A percentile compares a stretch with the other conserved stretches of the same genome.
Conservation (phyloP, 768 basidiomycete genomes). For the Rhodotorula kratochvilovae region DNA sequence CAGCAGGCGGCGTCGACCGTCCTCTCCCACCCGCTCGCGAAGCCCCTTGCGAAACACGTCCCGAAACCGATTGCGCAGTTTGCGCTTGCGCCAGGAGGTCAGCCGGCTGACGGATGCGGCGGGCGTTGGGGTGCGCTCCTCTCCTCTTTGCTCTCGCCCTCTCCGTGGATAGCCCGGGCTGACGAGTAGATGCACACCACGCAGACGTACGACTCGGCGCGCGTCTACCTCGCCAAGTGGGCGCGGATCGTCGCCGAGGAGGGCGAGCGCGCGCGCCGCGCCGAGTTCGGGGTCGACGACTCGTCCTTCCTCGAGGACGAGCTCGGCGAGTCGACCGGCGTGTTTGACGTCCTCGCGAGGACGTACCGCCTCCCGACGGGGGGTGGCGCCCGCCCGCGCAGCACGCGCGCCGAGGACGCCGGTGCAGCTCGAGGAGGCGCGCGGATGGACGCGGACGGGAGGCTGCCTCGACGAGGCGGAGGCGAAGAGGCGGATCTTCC, state of each 20-base stretch:
- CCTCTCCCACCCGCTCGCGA: slow-evolving; percentile 88
- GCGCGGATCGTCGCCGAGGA: slow-evolving; percentile 90
- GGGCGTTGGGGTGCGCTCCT: slow-evolving; percentile 59
- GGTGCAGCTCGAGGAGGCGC: slow-evolving; percentile 60
- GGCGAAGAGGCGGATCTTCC: slow-evolving; percentile 72
- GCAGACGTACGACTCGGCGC: slow-evolving; percentile 83
- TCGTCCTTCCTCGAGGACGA: slow-evolving; percentile 58
- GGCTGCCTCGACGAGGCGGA: slow-evolving; percentile 54
- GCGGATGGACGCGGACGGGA: slow-evolving; percentile 58
- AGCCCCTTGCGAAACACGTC: slow-evolving; percentile 90
- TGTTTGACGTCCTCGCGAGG: slow-evolving; percentile 66
- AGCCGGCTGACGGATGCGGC: slow-evolving; percentile 61
- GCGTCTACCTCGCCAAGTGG: slow-evolving; percentile 95
- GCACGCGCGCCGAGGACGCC: slow-evolving; percentile 76
- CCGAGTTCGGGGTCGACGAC: slow-evolving; percentile 56
- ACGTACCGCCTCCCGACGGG: slow-evolving; percentile 55
- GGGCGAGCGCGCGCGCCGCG: slow-evolving; percentile 78
- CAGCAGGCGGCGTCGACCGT: slow-evolving; percentile 92
- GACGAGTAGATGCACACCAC: too few species aligned
- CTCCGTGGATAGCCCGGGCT: not conserved
- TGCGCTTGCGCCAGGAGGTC: slow-evolving; percentile 75
- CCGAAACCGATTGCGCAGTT: slow-evolving; percentile 89
- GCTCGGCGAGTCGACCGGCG: slow-evolving; percentile 63
- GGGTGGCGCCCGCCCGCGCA: slow-evolving; percentile 68
- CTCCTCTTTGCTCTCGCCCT: not conserved